Percentiles rank a stretch among this genome's conserved stretches.
Conservation (phyloP, 139 green algal species). For the Trebouxia sp. region DNA sequence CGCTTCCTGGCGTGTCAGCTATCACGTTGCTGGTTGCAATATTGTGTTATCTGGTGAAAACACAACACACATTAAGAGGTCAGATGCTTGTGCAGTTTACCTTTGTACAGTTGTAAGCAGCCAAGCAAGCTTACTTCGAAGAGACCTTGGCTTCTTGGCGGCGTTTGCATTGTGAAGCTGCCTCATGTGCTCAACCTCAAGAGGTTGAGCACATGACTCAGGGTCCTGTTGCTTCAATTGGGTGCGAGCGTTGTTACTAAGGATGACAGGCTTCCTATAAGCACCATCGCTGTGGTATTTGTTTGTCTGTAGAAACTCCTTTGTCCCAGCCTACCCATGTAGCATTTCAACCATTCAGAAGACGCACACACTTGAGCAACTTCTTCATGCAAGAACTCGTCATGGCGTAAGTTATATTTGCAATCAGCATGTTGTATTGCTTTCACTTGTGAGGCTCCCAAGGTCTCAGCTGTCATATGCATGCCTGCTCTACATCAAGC, state of each 20-base stretch:
- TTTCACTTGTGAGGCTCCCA: slow-evolving; percentile 19
- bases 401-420: neutral
- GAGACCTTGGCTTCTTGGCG: slow-evolving; percentile 20
- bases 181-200: slow-evolving; percentile 1
- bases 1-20: slow-evolving; percentile 16
- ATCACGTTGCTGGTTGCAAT: slow-evolving; percentile 14
- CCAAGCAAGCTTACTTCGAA: slow-evolving; percentile 24
- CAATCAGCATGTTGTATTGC: slow-evolving; percentile 23
- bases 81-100: slow-evolving; percentile 20
- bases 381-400: slow-evolving; percentile 11
- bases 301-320: slow-evolving; percentile 22
- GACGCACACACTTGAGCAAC: slow-evolving; percentile 17
- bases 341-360: slow-evolving; percentile 19
- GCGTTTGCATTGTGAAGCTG: slow-evolving; percentile 22
- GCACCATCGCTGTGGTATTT: slow-evolving; percentile 25
- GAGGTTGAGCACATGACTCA: no score
- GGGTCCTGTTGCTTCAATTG: slow-evolving; percentile 12
- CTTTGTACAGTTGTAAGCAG: slow-evolving; percentile 24
- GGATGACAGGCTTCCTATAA: slow-evolving; percentile 20
- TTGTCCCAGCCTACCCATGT: slow-evolving; percentile 19
- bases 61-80: slow-evolving; percentile 23
- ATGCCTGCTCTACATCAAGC: slow-evolving; percentile 24
- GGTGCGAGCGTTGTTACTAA: slow-evolving; percentile 23
- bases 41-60: slow-evolving; percentile 26
- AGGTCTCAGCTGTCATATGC: slow-evolving; percentile 22